Conservation (phyloP, 148 eudicot genomes). For the Rhododendron molle region DNA sequence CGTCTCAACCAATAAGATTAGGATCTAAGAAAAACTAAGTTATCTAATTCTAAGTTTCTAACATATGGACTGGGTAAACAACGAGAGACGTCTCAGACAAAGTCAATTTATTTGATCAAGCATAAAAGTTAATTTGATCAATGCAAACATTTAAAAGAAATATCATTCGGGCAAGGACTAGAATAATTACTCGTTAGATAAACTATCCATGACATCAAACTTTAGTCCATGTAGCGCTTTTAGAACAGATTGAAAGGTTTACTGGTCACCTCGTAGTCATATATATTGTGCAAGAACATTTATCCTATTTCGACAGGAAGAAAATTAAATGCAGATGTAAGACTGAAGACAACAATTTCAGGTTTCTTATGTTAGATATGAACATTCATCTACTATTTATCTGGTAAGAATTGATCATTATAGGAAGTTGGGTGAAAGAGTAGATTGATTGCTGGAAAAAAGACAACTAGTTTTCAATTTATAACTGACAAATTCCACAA, state of each 20-base stretch:
- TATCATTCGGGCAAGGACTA: background rate
- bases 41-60: background rate
- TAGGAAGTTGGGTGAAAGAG: background rate
- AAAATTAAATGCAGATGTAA: background rate
- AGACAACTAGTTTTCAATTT: background rate
- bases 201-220: background rate
- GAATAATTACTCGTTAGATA: background rate
- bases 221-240: background rate
- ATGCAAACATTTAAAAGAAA: background rate
- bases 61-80: background rate
- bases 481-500: background rate
- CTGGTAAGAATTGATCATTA: background rate
- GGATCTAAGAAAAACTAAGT: background rate
- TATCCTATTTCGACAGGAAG: background rate
- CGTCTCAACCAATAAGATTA: background rate
- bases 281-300: background rate
- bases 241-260: background rate
- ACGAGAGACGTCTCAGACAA: background rate
- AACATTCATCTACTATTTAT: background rate
- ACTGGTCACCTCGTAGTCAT: background rate
- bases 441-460: background rate
- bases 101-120: background rate
- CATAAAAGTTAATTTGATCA: background rate
- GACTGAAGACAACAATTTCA: background rate
- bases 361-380: background rate